A percentile compares a stretch with the other conserved stretches of the same genome.
Conservation (phyloP, 768 basidiomycete genomes). For the Trametopsis cervina region DNA sequence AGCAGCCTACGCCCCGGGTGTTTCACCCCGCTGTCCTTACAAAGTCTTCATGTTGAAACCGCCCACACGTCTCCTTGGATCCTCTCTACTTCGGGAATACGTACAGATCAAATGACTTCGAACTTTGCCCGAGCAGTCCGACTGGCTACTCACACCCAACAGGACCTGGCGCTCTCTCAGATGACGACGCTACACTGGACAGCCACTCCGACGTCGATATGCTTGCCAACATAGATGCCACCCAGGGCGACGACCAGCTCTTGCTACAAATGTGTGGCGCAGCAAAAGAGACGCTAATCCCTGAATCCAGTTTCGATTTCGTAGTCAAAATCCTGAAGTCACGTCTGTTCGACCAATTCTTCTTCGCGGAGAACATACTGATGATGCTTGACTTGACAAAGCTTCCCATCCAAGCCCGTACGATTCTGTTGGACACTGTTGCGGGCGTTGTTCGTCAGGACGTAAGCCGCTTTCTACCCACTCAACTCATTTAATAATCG, state of each 20-base stretch:
- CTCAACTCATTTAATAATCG: too few species aligned
- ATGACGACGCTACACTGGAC: not conserved
- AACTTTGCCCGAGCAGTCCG: not conserved
- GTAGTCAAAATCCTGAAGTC: too few species aligned
- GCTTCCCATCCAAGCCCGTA: too few species aligned
- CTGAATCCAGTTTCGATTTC: too few species aligned
- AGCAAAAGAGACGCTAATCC: too few species aligned
- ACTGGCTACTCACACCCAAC: not conserved
- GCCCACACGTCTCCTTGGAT: not conserved
- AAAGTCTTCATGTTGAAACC: not conserved
- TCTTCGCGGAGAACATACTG: too few species aligned
- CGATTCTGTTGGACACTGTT: too few species aligned
- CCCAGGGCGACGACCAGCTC: not conserved
- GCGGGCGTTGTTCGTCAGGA: too few species aligned
- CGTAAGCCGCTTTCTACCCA: too few species aligned
- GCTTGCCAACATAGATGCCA: not conserved
- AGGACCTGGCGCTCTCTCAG: not conserved
- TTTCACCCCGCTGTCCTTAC: slow-evolving; percentile 5
- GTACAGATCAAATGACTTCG: not conserved
- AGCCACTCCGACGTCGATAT: not conserved
- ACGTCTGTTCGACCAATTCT: too few species aligned
- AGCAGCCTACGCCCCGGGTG: not conserved
- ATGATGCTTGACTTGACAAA: too few species aligned
- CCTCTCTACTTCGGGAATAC: too few species aligned
- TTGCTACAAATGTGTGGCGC: not conserved